Percentiles rank a stretch among this genome's conserved stretches.
Evolutionary conservation across 2,329 filamentous ascomycete genomes (phyloP).

Genomic region (Beauveria scarabaeidicola): DNA sequence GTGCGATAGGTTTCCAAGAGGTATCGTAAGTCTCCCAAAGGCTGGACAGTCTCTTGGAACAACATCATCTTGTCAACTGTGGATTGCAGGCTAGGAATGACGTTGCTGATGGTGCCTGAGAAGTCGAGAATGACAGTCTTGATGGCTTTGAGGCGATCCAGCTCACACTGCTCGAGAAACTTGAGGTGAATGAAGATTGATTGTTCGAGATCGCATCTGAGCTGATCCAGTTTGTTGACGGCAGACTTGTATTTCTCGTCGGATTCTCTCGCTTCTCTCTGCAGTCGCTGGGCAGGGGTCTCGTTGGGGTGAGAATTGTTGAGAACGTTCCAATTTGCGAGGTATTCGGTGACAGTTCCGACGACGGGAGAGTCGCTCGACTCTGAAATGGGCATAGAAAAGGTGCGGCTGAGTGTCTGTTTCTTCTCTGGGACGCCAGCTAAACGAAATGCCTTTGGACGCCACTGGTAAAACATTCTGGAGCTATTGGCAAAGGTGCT

Average conservation of each 20-base stretch:
- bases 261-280: slow-evolving; percentile 79
- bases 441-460: slow-evolving; percentile 79
- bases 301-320: slow-evolving; percentile 82
- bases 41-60: slow-evolving; percentile 98
- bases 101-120: slow-evolving; percentile 93
- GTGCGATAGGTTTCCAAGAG: slow-evolving; percentile 95
- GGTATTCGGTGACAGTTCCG: slow-evolving; percentile 76
- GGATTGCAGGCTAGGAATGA: slow-evolving; percentile 91
- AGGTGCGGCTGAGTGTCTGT: slow-evolving; percentile 59
- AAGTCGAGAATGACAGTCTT: slow-evolving; percentile 98
- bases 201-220: slow-evolving; percentile 92
- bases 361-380: slow-evolving; percentile 67
- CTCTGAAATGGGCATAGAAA: slow-evolving; percentile 57
- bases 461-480: slow-evolving; percentile 96
- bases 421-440: slow-evolving; percentile 87
- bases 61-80: slow-evolving; percentile 98
- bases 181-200: slow-evolving; percentile 85
- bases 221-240: slow-evolving; percentile 77
- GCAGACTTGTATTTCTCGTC: slow-evolving; percentile 89
- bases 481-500: slow-evolving; percentile 96
- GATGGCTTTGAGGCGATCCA: slow-evolving; percentile 93
- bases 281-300: slow-evolving; percentile 75
- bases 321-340: slow-evolving; percentile 86
- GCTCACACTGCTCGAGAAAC: slow-evolving; percentile 94
- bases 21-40: slow-evolving; percentile 80